Base-by-base conservation (phyloP, 129 eudicot genomes). In the Lactuca saligna region DNA sequence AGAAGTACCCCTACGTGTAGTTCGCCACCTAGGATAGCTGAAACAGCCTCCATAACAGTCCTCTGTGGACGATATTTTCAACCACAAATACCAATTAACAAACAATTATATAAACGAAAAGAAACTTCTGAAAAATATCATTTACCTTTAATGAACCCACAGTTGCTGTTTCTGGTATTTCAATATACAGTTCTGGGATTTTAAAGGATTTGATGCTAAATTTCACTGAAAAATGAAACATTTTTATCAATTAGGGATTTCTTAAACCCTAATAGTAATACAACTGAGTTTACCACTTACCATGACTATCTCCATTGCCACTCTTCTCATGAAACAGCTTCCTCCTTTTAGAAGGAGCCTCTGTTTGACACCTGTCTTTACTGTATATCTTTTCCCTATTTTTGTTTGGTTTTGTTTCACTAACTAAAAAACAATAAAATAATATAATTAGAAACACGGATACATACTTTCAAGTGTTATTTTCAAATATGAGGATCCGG, bases 111-210 rank as follows among this genome's bases (percentile, higher is more conserved):
- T 5, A 38, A 69, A 41, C 14, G 65, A 57, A n/a, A 13, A 35
- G 1, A 1, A 53, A 48, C n/a, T 31, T 50, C 54, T 20, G 63
- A 65, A 17, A 39, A 39, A 39, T 6, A 39, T 39, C 8, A 39
- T 5, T 5, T 78, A 88, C 98, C 95, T 91, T 91, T 41, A 91
- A 82, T 46, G 98, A 84, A 74, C 91, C 96, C 57, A 88, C 85
- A 65, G 89, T 91, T 20, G 88, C 84, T 33, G 81, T 88, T 73
- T 91, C 96, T 17, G 91, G 89, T 65, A 88, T 87, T 79, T 91
- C 98, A 38, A 91, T 64, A 68, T 86, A 86, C 44, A 91, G 84
- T 77, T 86, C 98, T 0, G 95, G 98, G 70, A 91, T 91, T 79
- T 71, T 79, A 65, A 91, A 86, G 35, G 98, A 88, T 71, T 91